These are phyloP conservation scores for Ormosia semicastrata DNA, from an alignment of 306 rosid genomes.

Conservation along the genomic window DNA sequence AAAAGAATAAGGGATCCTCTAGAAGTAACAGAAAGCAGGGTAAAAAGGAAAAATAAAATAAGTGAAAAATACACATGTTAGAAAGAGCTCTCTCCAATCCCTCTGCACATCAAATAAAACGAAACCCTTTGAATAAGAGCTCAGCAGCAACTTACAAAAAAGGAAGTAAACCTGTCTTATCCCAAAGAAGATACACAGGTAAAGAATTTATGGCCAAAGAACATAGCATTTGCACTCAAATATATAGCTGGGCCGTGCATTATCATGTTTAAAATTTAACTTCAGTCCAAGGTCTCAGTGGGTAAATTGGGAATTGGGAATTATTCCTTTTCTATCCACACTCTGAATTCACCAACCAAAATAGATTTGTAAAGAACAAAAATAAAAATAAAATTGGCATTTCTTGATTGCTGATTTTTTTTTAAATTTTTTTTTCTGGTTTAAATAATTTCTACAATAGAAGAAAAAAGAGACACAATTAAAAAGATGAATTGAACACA, in stretches of 20 bases:
- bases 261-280: not conserved
- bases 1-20: not conserved
- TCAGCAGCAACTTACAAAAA: too few relatives aligned
- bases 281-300: not conserved
- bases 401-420: not conserved
- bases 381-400: not conserved
- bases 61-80: too few relatives aligned
- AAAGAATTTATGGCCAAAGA: not conserved
- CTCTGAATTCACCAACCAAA: not conserved
- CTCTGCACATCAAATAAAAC: too few relatives aligned
- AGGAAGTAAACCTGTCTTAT: not conserved
- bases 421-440: not conserved
- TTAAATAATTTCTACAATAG: not conserved
- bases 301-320: not conserved
- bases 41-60: too few relatives aligned
- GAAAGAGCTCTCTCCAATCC: too few relatives aligned
- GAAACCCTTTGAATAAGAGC: too few relatives aligned
- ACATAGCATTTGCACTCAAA: not conserved
- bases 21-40: not conserved
- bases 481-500: not conserved
- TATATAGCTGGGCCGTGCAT: not conserved
- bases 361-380: not conserved
- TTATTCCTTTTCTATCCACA: too few relatives aligned
- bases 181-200: not conserved
- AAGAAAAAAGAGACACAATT: not conserved